Base-by-base conservation (phyloP, 345 rosid genomes). In the Lumnitzera racemosa region DNA sequence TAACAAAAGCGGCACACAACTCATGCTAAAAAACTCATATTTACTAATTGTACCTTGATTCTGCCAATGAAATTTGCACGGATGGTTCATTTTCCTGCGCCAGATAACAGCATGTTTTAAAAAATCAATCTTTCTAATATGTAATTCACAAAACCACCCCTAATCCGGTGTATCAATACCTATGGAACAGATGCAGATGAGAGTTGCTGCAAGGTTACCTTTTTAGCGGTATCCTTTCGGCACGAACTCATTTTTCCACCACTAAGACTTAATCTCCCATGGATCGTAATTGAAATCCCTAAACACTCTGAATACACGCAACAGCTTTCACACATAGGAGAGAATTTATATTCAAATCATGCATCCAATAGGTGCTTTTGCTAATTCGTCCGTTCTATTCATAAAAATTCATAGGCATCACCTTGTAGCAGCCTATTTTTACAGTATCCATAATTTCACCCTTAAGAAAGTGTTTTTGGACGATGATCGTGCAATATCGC, bases 101-200 rank as follows among this genome's bases (percentile, higher is more conserved):
- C 20, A 20, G 20, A 20, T 12, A 50, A 64, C 16, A 16, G 13
- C 24, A 58, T 52, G 58, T 20, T 31, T 25, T n/a, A 36, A 55
- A 13, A 27, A 29, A 12, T 36, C 10, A 27, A 2, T 15, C 24
- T 23, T 53, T 46, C 41, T 11, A 23, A 31, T 51, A 15, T 12
- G 50, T 51, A 12, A 11, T 27, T n/a, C 15, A 64, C 24, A 15
- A 16, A 11, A 0, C 11, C n/a, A 4, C 43, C 43, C 7, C 43
- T 5, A 36, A 36, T 36, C 43, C 1, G 43, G 43, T 36, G 43
- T 6, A 27, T 15, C 27, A 15, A 59, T 53, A 90, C 95, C 89
- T 76, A 73, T 6, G 84, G 88, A 65, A 81, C 81, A 61, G 85
- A 59, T 27, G 90, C 84, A 0, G 99, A 86, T 52, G 97, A 94